Base-by-base conservation (phyloP, 148 eudicot species). In the Vaccinium vitisidaea region DNA sequence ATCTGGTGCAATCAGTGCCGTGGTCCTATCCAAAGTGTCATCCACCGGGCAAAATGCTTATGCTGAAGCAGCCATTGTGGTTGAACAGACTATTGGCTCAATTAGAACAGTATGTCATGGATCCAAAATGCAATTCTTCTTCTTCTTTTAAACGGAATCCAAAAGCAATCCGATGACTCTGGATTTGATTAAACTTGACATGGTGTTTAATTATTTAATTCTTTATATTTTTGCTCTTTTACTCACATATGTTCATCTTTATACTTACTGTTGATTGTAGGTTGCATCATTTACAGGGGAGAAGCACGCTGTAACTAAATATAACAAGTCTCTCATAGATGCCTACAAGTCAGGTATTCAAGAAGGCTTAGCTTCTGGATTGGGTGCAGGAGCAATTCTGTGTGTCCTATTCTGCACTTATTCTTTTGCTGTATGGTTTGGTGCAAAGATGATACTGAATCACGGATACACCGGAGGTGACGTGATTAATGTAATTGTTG, bases 271-370 rank as follows among this genome's bases (percentile, higher is more conserved):
- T 43, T 43, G 46, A 43, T 43, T 43, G 46, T 83, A 93, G 96
- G 98, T 95, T 80, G 98, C 95, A 18, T 93, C 98, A 27, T 95
- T 92, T 84, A 93, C 96, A 1, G 98, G 98, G 70, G 98, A 95
- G 86, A 93, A 88, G 87, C 88, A 87, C 18, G 96, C 96, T 48
- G 89, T 90, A 53, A 11, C 3, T 53, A 53, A 9, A 8, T 53
- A 53, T 13, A 53, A 53, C 14, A 90, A 85, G 79, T 88, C 94
- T 73, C 90, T 95, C 30, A 75, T 32, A 61, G 71, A 86, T 18
- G 96, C 98, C 56, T 93, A 95, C 69, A 87, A 69, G 63, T 84
- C 94, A 6, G 91, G 95, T 61, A 91, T 93, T 58, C 85, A 75
- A 13, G 92, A 93, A 90, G 96, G 95, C 52, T 75, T 91, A 85